phyloP scores from a whole-genome alignment of 306 rosid species.

The Quercus agrifolia region DNA sequence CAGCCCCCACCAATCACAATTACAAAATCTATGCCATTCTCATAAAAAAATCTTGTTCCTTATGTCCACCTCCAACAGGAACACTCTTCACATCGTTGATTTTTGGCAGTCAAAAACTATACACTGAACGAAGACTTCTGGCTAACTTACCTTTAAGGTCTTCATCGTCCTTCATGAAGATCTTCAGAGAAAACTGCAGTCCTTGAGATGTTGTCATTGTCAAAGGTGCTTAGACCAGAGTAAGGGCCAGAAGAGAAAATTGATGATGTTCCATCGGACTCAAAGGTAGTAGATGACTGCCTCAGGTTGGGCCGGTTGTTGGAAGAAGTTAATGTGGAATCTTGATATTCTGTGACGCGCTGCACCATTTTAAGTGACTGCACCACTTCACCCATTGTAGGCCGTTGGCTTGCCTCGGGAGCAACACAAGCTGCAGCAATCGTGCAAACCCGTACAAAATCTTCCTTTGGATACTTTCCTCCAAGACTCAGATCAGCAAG shows the following conservation, averaged over 20 bases:
- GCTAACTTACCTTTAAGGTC: conserved; percentile 7
- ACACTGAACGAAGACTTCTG: conserved; percentile 4
- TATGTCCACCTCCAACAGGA: conserved; percentile 17
- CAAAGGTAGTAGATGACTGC: conserved; percentile 83
- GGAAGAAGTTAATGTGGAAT: conserved; percentile 51
- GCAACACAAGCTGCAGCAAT: conserved; percentile 98
- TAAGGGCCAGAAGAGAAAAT: conserved; percentile 94
- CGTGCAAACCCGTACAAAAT: conserved; percentile 83
- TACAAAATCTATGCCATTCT: conserved; percentile 29
- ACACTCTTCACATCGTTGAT: conserved; percentile 14
- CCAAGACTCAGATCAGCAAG: conserved; percentile 81
- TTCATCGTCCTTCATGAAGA: conserved; percentile 95
- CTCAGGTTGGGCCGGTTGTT: conserved; percentile 62
- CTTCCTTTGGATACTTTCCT: conserved; percentile 86
- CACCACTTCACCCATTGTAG: conserved; percentile 99
- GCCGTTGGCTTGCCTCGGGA: conserved; percentile 95
- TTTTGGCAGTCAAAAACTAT: conserved; percentile 13
- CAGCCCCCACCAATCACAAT: conserved; percentile 18
- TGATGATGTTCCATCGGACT: conserved; percentile 91
- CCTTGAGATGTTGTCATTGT: conserved; percentile 71
- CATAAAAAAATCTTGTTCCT: conserved; percentile 19
- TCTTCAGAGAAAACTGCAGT: conserved; percentile 93
- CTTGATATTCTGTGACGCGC: conserved; percentile 68
- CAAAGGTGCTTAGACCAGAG: conserved; percentile 82
- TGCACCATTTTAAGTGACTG: conserved; percentile 99